Base-by-base conservation (phyloP, 1,284 basidiomycete genomes). In the Xerocomus cyaneibrunnescens region DNA sequence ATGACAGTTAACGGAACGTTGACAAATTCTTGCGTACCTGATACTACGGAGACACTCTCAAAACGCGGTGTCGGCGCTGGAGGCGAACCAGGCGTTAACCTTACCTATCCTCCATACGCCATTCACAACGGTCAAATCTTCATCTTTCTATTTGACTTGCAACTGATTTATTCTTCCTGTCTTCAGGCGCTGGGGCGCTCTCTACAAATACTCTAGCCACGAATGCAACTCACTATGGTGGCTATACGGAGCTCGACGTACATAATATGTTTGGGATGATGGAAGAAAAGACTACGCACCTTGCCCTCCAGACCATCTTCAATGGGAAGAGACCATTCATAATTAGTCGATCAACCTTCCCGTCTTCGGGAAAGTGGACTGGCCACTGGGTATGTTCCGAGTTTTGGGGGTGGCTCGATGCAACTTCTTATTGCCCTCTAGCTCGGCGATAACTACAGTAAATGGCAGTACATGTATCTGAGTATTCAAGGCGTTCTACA, bases 361-460 rank as follows among this genome's bases (percentile, higher is more conserved):
- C 84, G 6, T 81, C 80, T 31, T 71, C 80, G 5, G 85, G 85
- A 7, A 80, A 72, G 58, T 84, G 79, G 78, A 74, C 78, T 16
- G 80, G 80, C 4, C 81, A 83, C 61, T 78, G 77, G 76, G 76
- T 75, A 57, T 35, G 71, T 52, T 41, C 7, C 13, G 28, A 30
- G 3, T 30, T 30, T 30, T 10, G 28, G 28, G 13, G 5, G 28
- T 10, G 6, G 1, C 30, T 30, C 17, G 9, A 23, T 14, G 7
- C 66, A 81, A 75, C 13, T 23, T 12, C 13, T 21, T 22, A 19
- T 13, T 16, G 1, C 10, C 14, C 16, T 41, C 23, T 23, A 83
- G 83, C 74, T 86, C 14, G 85, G 86, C 0, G 86, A 91, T 67
- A 92, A 92, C 65, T 83, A 76, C 61, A 85, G 76, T 31, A 62